These are phyloP conservation scores for Termitomyces sp. DNA, from an alignment of 1,284 basidiomycete species.

Conservation along the genomic window DNA sequence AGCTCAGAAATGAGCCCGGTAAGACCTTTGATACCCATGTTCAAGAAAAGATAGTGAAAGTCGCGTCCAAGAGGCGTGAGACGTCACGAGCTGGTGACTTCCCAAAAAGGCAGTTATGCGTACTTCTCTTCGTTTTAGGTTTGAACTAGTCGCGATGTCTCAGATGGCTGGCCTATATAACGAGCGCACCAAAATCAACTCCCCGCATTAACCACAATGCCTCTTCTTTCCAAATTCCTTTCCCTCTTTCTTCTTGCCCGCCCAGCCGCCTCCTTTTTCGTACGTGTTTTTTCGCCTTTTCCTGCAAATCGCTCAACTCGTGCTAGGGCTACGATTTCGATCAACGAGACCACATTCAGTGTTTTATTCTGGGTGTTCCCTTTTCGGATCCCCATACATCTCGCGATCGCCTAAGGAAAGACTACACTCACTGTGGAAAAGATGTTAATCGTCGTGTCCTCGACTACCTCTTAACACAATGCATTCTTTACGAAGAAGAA, in stretches of 20 bases:
- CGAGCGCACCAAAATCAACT: neutral
- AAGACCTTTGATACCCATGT: slow-evolving; percentile 90
- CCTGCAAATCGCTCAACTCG: neutral
- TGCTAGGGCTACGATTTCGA: slow-evolving; percentile 6
- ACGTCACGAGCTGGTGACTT: neutral
- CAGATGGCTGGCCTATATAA: slow-evolving; percentile 11
- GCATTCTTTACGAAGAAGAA: slow-evolving; percentile 9
- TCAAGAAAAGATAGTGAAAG: neutral
- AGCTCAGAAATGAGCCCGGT: slow-evolving; percentile 87
- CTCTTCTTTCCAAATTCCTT: slow-evolving; percentile 8
- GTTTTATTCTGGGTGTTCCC: slow-evolving; percentile 12
- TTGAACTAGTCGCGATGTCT: slow-evolving; percentile 6
- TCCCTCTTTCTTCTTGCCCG: slow-evolving; percentile 10
- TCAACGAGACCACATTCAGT: slow-evolving; percentile 2
- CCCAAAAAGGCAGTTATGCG: neutral
- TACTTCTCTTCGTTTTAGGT: neutral
- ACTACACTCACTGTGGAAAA: slow-evolving; percentile 11
- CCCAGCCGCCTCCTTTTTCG: slow-evolving; percentile 4
- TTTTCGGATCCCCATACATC: slow-evolving; percentile 9
- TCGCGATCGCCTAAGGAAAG: slow-evolving; percentile 11
- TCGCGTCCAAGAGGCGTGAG: neutral
- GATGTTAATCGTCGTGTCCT: slow-evolving; percentile 13
- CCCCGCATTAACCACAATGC: neutral
- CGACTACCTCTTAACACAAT: slow-evolving; percentile 14
- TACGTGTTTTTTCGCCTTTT: neutral